Base-by-base conservation (phyloP, 805 yeast genomes). In the Metschnikowia hibisci region DNA sequence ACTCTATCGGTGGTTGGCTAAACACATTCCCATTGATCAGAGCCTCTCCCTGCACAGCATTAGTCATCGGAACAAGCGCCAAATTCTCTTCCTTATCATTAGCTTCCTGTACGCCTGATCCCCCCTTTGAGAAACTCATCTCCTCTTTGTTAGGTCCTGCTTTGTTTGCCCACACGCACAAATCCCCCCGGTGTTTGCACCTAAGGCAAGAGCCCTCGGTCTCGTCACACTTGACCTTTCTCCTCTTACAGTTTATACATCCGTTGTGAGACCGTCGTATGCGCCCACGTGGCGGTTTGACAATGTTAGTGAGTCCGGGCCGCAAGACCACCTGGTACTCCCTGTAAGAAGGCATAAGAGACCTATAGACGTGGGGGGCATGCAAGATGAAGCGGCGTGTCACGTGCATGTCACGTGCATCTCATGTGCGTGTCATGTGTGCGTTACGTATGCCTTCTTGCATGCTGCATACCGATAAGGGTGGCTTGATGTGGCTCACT, bases 141-240 rank as follows among this genome's bases (percentile, higher is more conserved):
- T 34, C 26, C 12, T 8, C 7, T 8, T 8, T 20, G 23, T 8
- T 20, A 20, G 39, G 5, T 15, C 12, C 16, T 10, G 27, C n/a
- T 8, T 26, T 13, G 9, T 12, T 25, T 15, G 51, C 45, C 50
- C 50, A 50, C 4, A 18, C 20, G 22, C 52, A 50, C 4, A 25
- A 39, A 12, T 39, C 32, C 3, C 32, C 32, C 27, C 48, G 44
- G 15, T 32, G 32, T 23, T 20, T n/a, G 29, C 54, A 50, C 40
- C 44, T 47, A 3, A 34, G 35, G 36, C 53, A 50, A 4, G 25
- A 31, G 6, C 18, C 10, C 16, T 35, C 37, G 9, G 50, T 46
- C 34, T 50, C 54, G 38, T 50, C 54, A 34, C 54, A 50, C 29
- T 48, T 48, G 39, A 50, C 43, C 25, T 44, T 48, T 28, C 40